Evolutionary conservation across 192 early-diverging fungal species (phyloP), one percentile per base, ranked within the genome.

Genomic region (Umbelopsis sp.): DNA sequence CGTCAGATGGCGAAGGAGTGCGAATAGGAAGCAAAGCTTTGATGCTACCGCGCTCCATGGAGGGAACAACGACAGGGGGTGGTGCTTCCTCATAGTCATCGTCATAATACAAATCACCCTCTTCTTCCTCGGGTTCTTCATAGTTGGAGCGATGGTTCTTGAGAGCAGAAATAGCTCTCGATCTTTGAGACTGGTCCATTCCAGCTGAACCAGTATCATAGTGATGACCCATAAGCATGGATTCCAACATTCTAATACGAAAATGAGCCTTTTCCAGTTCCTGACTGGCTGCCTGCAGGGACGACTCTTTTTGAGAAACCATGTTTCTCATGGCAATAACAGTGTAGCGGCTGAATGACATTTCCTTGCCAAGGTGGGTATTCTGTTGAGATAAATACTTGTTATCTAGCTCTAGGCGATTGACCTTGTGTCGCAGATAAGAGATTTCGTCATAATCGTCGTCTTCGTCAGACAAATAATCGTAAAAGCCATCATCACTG

Each of bases 291-390:
- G 71, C 75, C 25, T 72, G 48, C 37, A 77, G 47, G 23, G 67
- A 30, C 4, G 50, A 33, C 30, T 77, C 71, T 66, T 77, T 77
- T 66, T 77, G 75, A 50, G 46, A 30, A 55, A 66, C 68, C 16
- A 77, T 77, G 18, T 71, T 68, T 50, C 72, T 77, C 41, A 77
- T 48, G 16, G 75, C 75, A 35, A 68, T 72, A n/a, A 72, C 69
- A 18, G 75, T 77, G 52, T 77, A 77, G 18, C 75, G 67, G 25
- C 67, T 53, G 47, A 77, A 77, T 9, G 75, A 71, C 8, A 77
- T 35, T 66, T 77, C 75, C 46, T 49, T 68, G 20, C 53, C 37
- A 15, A 77, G 37, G 18, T 72, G 75, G 41, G 35, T 27, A 61
- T 77, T 77, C 66, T 77, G 75, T 47, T 77, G 71, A 22, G 55